These are phyloP conservation scores for Leptodermis oblonga DNA, from an alignment of 257 asterid genomes.

Conservation along the genomic window DNA sequence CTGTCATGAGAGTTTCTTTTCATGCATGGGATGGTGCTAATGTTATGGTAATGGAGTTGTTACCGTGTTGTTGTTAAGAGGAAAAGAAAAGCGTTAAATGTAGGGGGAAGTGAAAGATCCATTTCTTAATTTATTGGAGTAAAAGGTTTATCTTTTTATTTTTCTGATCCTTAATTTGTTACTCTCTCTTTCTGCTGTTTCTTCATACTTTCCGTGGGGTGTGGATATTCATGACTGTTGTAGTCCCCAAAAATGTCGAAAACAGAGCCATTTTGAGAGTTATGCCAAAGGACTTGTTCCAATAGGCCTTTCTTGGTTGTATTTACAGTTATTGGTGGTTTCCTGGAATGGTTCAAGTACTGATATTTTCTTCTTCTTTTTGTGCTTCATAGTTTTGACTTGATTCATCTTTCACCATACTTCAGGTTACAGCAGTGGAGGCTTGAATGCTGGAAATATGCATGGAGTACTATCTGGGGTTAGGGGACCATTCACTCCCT, in stretches of 20 bases:
- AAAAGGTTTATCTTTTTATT: slow-evolving; percentile 18
- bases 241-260: slow-evolving; percentile 23
- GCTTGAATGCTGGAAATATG: slow-evolving; percentile 39
- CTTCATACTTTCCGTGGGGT: not conserved
- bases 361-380: not conserved
- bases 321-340: not conserved
- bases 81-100: slow-evolving; percentile 5
- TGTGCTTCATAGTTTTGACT: not conserved
- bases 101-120: slow-evolving; percentile 12
- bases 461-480: slow-evolving; percentile 39
- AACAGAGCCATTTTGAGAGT: slow-evolving; percentile 12
- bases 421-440: slow-evolving; percentile 46
- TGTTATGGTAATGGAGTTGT: not conserved
- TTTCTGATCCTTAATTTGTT: slow-evolving; percentile 14
- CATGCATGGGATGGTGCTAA: not conserved
- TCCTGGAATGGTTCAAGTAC: slow-evolving; percentile 8
- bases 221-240: slow-evolving; percentile 21
- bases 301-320: not conserved
- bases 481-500: slow-evolving; percentile 34
- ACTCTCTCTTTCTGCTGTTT: not conserved
- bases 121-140: slow-evolving; percentile 13
- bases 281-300: slow-evolving; percentile 1
- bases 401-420: slow-evolving; percentile 10
- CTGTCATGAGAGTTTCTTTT: not conserved
- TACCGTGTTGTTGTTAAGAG: not conserved